Evolutionary conservation across 192 early-diverging fungal species (phyloP), one percentile per base, ranked within the genome.

Genomic region (Haplosporangium gracile): DNA sequence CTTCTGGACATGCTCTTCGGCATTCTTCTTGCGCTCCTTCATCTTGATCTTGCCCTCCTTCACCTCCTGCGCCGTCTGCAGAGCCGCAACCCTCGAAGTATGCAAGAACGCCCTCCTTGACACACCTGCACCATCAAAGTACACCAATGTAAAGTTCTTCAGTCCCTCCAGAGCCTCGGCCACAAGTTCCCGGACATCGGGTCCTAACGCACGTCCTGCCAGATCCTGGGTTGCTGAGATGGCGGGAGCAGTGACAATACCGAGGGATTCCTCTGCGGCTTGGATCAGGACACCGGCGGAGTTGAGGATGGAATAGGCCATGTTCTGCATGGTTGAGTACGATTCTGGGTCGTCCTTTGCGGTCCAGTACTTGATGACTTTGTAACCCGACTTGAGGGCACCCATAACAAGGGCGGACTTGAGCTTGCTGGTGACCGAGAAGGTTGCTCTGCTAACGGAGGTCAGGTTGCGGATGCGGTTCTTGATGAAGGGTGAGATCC

Each of bases 1-100:
- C 3, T 16, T 24, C 26, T 85, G 51, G 51, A 39, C 18, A 29
- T 74, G 74, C 4, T 77, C 71, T 18, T 26, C 32, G 0, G 65
- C 26, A 9, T 73, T 26, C 71, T 86, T 86, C 42, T 76, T 68
- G 26, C 84, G 74, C 29, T 80, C 78, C 40, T 78, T 86, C 60
- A 86, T 81, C 71, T 81, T 86, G 74, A 86, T 55, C 74, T 86
- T 86, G 7, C 84, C 84, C 22, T 86, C 84, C 42, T 51, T 70
- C 45, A 86, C 79, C 53, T 86, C 84, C 47, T 86, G 79, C 42
- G 84, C 84, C 13, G 84, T 86, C 71, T 75, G 84, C 75, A 86
- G 47, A 8, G 84, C 84, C 0, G 84, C 84, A 18, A 81, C 24
- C 18, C 84, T 72, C 18, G 79, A 75, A 3, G 79, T 86, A 13